Evolutionary conservation across 2,329 filamentous ascomycete species (phyloP).

Genomic region (Nothophoma quercina): DNA sequence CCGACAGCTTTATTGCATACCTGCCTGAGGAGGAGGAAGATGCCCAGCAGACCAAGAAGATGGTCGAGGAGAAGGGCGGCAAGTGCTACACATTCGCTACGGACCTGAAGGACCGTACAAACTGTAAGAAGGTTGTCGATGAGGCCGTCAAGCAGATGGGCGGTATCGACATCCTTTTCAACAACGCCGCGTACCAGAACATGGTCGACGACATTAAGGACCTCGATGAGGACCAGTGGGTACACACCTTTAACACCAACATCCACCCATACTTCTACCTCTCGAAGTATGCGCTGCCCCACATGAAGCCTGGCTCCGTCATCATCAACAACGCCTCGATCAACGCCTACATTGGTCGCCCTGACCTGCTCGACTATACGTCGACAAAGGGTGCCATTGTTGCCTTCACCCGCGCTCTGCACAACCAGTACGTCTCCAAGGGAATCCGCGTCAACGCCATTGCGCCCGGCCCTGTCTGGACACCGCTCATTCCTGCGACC

Average conservation of each 20-base stretch:
- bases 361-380: constrained; percentile 83
- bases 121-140: constrained; percentile 74
- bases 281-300: constrained; percentile 76
- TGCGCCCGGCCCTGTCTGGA: constrained; percentile 70
- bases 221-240: constrained; percentile 79
- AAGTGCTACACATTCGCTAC: constrained; percentile 70
- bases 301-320: constrained; percentile 75
- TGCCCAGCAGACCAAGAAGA: constrained; percentile 75
- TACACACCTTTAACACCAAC: constrained; percentile 81
- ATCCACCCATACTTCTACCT: constrained; percentile 85
- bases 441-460: constrained; percentile 81
- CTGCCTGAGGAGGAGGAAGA: constrained; percentile 78
- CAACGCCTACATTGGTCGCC: constrained; percentile 82
- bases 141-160: constrained; percentile 71
- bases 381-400: constrained; percentile 81
- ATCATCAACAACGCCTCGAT: constrained; percentile 90
- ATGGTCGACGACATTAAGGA: constrained; percentile 75
- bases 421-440: constrained; percentile 74
- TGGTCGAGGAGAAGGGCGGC: constrained; percentile 71
- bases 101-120: constrained; percentile 70
- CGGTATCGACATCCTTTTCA: constrained; percentile 75
- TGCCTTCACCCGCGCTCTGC: constrained; percentile 78
- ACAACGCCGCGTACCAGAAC: constrained; percentile 78
- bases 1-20: constrained; percentile 76
- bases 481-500: constrained; percentile 52